Percentiles rank a stretch among this genome's conserved stretches.
Evolutionary conservation across 352 stramenopile species (phyloP).

Genomic region (Phytopythium cucurbitacearum): DNA sequence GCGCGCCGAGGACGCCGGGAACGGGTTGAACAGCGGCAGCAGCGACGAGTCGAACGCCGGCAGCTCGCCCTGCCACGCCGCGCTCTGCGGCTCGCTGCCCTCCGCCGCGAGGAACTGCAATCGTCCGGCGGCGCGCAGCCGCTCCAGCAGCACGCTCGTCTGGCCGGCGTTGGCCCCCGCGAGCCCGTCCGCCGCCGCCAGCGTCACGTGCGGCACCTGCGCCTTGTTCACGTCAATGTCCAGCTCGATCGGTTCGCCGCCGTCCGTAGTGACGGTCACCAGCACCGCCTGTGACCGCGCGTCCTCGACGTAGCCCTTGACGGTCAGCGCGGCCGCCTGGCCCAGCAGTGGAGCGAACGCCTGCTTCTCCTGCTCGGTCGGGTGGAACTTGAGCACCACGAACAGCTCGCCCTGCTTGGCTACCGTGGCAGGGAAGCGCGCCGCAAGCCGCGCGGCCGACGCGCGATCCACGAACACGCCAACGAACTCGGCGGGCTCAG

Average conservation of each 20-base stretch:
- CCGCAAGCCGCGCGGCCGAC: conserved; percentile 37
- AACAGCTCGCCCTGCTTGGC: conserved; percentile 36
- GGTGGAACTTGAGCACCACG: conserved; percentile 77
- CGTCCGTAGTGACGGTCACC: conserved; percentile 57
- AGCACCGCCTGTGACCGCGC: conserved; percentile 65
- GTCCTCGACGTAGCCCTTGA: conserved; percentile 68
- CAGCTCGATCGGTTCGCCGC: conserved; percentile 58
- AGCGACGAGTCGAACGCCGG: conserved; percentile 64
- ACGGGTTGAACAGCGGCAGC: conserved; percentile 78
- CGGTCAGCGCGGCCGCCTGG: conserved; percentile 41
- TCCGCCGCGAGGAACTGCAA: conserved; percentile 47
- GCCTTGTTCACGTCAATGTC: conserved; percentile 29
- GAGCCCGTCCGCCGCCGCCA: conserved; percentile 40
- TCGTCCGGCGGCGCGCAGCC: conserved; percentile 59
- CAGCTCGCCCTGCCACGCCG: conserved; percentile 59
- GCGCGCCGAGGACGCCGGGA: conserved; percentile 45
- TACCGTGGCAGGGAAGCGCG: conserved; percentile 60
- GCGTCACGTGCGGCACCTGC: conserved; percentile 46
- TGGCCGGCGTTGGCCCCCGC: conserved; percentile 46
- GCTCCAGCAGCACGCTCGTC: conserved; percentile 74
- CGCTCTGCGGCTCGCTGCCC: conserved; percentile 3
- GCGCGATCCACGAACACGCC: conserved; percentile 71
- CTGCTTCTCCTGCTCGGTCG: conserved; percentile 61
- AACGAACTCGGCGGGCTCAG: conserved; percentile 55
- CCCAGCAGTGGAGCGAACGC: conserved; percentile 71